Evolutionary conservation across 768 basidiomycete genomes (phyloP).

Genomic region (Crepidotus variabilis): DNA sequence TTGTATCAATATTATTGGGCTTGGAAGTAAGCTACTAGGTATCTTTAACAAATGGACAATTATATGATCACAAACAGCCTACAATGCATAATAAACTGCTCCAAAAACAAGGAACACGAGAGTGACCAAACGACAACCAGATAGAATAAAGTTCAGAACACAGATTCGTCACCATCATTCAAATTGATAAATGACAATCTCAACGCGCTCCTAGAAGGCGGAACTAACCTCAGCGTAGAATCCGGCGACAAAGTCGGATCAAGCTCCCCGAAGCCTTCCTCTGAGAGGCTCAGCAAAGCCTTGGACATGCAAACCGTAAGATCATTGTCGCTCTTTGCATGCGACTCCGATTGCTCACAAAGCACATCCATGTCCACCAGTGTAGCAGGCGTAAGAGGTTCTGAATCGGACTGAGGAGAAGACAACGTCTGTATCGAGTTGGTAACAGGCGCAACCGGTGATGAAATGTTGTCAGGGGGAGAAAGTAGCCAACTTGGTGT

Average conservation of each 20-base stretch:
- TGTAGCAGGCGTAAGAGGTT: conserved; percentile 21
- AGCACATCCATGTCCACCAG: conserved; percentile 10
- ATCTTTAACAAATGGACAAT: too few species aligned
- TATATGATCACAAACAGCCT: too few species aligned
- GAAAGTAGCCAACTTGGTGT: conserved; percentile 24
- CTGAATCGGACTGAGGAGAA: conserved; percentile 8
- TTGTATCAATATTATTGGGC: too few species aligned
- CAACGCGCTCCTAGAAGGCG: conserved; percentile 5
- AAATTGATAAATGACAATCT: conserved; percentile 6
- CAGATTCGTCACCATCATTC: conserved; percentile 5
- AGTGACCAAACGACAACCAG: neutral
- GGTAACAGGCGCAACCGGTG: conserved; percentile 20
- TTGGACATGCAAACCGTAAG: conserved; percentile 21
- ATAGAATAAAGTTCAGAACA: neutral
- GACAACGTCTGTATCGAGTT: neutral
- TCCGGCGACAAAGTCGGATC: conserved; percentile 9
- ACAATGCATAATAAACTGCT: too few species aligned
- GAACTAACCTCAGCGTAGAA: conserved; percentile 22
- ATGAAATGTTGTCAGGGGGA: conserved; percentile 22
- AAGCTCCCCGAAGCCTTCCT: conserved; percentile 8
- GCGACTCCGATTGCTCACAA: neutral
- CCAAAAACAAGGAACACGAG: neutral
- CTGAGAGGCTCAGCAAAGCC: conserved; percentile 14
- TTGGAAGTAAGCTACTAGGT: too few species aligned
- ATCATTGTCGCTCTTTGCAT: conserved; percentile 7